Evolutionary conservation across 495 filamentous ascomycete species (phyloP).

Genomic region (Tuber brumale): DNA sequence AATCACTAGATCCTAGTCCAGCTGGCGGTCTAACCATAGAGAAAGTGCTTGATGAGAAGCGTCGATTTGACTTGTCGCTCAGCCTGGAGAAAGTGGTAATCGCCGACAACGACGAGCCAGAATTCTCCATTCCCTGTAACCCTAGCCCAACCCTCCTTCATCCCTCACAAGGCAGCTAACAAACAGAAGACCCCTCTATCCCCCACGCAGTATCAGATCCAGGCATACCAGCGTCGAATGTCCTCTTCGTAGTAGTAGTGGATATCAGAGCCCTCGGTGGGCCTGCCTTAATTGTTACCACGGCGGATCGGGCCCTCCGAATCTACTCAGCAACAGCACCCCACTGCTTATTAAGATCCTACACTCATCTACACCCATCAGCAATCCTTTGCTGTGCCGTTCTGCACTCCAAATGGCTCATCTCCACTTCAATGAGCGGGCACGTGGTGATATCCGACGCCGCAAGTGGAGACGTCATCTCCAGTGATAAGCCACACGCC

Average conservation of each 20-base stretch:
- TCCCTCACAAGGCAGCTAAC: not conserved
- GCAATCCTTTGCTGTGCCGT: slow-evolving; percentile 40
- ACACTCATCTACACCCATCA: slow-evolving; percentile 30
- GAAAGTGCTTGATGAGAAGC: slow-evolving; percentile 60
- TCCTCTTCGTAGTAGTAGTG: slow-evolving; percentile 34
- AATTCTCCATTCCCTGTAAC: slow-evolving; percentile 52
- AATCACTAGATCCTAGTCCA: slow-evolving; percentile 42
- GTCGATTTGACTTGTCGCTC: slow-evolving; percentile 53
- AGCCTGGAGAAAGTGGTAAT: slow-evolving; percentile 53
- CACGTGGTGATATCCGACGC: slow-evolving; percentile 48
- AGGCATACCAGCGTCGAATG: slow-evolving; percentile 26
- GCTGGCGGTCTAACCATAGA: slow-evolving; percentile 56
- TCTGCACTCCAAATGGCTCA: slow-evolving; percentile 37
- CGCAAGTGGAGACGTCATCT: slow-evolving; percentile 44
- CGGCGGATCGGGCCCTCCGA: slow-evolving; percentile 45
- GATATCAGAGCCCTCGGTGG: slow-evolving; percentile 41
- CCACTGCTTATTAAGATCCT: slow-evolving; percentile 24
- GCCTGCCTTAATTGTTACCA: slow-evolving; percentile 49
- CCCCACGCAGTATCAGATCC: slow-evolving; percentile 21
- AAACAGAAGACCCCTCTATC: slow-evolving; percentile 25
- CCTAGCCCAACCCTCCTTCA: not conserved
- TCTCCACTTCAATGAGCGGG: slow-evolving; percentile 61
- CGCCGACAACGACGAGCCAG: slow-evolving; percentile 42
- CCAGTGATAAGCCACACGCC: slow-evolving; percentile 52
- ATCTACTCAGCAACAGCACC: slow-evolving; percentile 28